Conservation (phyloP, 768 basidiomycete species). For the Suillus fuscotomentosus region DNA sequence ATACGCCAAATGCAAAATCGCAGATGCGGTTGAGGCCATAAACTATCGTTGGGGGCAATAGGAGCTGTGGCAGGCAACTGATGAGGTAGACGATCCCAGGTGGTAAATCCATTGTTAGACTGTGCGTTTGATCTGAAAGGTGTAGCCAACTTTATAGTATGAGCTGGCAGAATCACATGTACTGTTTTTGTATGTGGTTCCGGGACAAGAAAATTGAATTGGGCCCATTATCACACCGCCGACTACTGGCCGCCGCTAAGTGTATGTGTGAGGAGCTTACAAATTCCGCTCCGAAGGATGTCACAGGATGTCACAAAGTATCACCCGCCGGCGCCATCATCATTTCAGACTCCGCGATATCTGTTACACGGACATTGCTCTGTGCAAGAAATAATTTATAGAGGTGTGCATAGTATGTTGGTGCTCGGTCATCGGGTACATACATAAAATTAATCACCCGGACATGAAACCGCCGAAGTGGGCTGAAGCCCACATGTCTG, state of each 20-base stretch:
- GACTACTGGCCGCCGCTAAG: not conserved
- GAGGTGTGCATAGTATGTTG: no score
- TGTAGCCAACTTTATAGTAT: not conserved
- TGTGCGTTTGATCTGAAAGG: not conserved
- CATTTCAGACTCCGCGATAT: not conserved
- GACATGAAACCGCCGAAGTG: not conserved
- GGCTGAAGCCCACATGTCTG: not conserved
- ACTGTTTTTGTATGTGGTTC: not conserved
- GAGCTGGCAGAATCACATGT: not conserved
- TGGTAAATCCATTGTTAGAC: constrained; percentile 26
- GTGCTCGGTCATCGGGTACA: no score
- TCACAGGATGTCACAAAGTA: not conserved
- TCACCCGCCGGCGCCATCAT: not conserved
- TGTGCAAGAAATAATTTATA: not conserved
- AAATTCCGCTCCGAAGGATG: not conserved
- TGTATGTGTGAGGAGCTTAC: not conserved
- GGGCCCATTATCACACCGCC: not conserved
- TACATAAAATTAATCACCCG: not conserved
- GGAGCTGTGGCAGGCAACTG: constrained; percentile 23
- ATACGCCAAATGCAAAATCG: constrained; percentile 6
- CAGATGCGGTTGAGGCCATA: constrained; percentile 16
- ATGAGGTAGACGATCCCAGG: constrained; percentile 31
- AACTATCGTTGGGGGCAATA: constrained; percentile 16
- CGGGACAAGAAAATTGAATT: not conserved
- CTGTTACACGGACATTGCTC: no score